Evolutionary conservation across 2,329 filamentous ascomycete species (phyloP), one percentile per base, ranked within the genome.

Genomic region (Trichoderma polysporum): DNA sequence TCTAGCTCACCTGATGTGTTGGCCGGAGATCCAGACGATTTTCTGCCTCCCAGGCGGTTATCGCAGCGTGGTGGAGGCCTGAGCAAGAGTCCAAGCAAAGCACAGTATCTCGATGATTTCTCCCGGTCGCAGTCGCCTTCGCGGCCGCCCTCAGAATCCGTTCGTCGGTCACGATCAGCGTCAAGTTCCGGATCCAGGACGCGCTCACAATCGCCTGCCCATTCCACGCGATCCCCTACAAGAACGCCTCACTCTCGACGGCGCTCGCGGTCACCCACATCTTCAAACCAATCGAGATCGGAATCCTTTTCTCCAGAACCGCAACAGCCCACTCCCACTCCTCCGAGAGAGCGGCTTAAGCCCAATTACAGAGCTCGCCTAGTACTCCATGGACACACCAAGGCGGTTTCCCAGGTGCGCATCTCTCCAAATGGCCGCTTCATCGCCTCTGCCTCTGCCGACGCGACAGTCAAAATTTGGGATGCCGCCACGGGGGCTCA

Each of bases 401-500:
- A 90, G 68, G 89, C 92, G 25, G 88, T 98, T 1, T 91, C 94
- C 2, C 89, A 92, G 63, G 92, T 97, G 57, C 91, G 91, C 73
- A 96, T 97, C 79, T 97, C 94, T 1, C 95, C 94, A 0, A 90
- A 97, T 79, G 93, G 93, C 5, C 86, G 87, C 35, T 95, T 91
- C 88, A 92, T 99, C 71, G 95, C 95, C 22, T 95, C 91, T 69
- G 91, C 90, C 61, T 97, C 93, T 37, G 93, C 94, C 22, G 95
- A 99, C 79, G 91, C 88, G 64, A 95, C 93, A 8, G 87, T 97
- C 75, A 97, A 95, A 78, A 89, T 98, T 68, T 99, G 95, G 94
- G 88, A 94, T 75, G 89, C 92, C 1, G 77, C 79, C 0, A 94
- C 91, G 0, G 94, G 94, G 56, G 86, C 85, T 66, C 89, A 95